Evolutionary conservation across 805 yeast genomes (phyloP), one percentile per base, ranked within the genome.

Genomic region (Ascoidea asiatica): DNA sequence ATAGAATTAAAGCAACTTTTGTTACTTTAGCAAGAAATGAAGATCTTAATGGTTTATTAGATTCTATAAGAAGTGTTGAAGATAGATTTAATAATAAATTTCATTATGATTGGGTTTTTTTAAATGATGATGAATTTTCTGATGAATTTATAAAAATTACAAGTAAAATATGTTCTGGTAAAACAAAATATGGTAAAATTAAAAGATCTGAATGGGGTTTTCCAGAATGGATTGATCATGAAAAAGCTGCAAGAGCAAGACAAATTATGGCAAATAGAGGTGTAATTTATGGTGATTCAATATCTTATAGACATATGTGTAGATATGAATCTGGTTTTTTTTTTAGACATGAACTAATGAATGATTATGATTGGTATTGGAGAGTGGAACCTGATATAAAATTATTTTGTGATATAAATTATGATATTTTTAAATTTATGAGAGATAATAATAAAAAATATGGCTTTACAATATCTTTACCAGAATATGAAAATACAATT

Each of bases 61-160:
- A 66, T 42, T 75, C 92, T 7, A 79, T 87, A 47, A 69, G 81
- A 46, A 67, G 72, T 46, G 74, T 85, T 37, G 92, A 86, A 66
- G 86, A 81, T 59, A 72, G 89, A 44, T 88, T 88, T 66, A 88
- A 90, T 65, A 61, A 62, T 43, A 67, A 79, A 51, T 88, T 58
- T 63, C 74, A 83, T 51, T 89, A 89, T 60, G 95, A 87, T 58
- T 89, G 96, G 95, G 88, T 88, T 17, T 89, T 89, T 61, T 66
- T 90, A 52, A 89, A 89, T 63, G 90, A 89, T 58, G 79, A 73
- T 46, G 79, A 73, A 21, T 89, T 87, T 60, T 65, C 70, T 35
- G 81, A 81, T 1, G 86, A 81, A 46, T 88, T 89, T 63, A 81
- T 75, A 57, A 56, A 56, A 4, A 63, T 67, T 37, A 72, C 86